Percentiles rank a stretch among this genome's conserved stretches.
Conservation (phyloP, 305 asterid species). For the Fraxinus sp. region DNA sequence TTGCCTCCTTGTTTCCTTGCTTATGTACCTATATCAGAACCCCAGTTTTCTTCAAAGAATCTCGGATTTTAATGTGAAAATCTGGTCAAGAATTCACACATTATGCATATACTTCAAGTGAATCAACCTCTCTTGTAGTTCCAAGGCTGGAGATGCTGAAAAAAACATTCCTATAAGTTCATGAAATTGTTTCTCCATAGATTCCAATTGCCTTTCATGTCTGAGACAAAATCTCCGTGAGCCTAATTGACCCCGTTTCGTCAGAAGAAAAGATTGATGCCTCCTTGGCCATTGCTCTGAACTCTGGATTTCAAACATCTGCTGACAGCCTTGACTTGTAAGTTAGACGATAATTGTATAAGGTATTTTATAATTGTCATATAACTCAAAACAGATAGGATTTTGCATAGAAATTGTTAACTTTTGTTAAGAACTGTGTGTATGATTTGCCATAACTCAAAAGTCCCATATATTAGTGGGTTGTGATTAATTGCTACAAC, state of each 20-base stretch:
- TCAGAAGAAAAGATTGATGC: neutral
- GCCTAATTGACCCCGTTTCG: neutral
- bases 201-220: conserved; percentile 23
- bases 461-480: neutral
- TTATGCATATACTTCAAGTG: neutral
- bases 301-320: neutral
- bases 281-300: neutral
- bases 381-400: neutral
- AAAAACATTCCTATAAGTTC: conserved; percentile 46
- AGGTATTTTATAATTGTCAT: neutral
- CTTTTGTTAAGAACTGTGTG: neutral
- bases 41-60: conserved; percentile 7
- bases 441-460: neutral
- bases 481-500: neutral
- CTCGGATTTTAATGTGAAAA: conserved; percentile 6
- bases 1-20: conserved; percentile 26
- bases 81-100: neutral
- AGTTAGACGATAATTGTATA: neutral
- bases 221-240: neutral
- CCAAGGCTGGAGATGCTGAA: neutral
- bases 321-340: neutral
- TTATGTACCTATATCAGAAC: conserved; percentile 7
- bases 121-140: neutral
- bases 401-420: neutral
- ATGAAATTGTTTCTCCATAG: neutral